Evolutionary conservation across 2,329 filamentous ascomycete species (phyloP).

Genomic region (Colletotrichum tanaceti): DNA sequence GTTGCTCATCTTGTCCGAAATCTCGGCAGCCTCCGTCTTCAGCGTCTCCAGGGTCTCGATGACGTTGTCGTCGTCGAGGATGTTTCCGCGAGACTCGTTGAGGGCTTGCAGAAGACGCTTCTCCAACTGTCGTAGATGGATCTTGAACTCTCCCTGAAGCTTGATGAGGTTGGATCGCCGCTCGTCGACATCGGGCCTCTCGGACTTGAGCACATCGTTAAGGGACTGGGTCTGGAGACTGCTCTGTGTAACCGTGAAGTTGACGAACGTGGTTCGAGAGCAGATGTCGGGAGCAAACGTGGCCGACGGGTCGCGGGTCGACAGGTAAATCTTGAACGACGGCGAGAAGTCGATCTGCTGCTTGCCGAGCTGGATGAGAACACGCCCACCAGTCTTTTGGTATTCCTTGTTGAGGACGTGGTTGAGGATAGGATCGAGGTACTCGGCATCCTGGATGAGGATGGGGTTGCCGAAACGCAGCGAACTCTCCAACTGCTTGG

Average conservation of each 20-base stretch:
- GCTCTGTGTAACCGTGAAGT: slow-evolving; percentile 99
- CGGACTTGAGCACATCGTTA: slow-evolving; percentile 96
- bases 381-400: slow-evolving; percentile 96
- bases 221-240: slow-evolving; percentile 98
- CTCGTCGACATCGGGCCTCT: slow-evolving; percentile 97
- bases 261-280: slow-evolving; percentile 98
- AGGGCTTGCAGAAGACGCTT: slow-evolving; percentile 93
- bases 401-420: slow-evolving; percentile 99
- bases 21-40: slow-evolving; percentile 97
- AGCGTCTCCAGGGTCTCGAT: slow-evolving; percentile 97
- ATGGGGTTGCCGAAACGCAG: slow-evolving; percentile 98
- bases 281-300: slow-evolving; percentile 97
- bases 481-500: slow-evolving; percentile 96
- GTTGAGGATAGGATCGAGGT: slow-evolving; percentile 96
- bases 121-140: slow-evolving; percentile 95
- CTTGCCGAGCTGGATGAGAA: slow-evolving; percentile 96
- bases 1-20: slow-evolving; percentile 94
- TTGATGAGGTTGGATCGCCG: slow-evolving; percentile 97
- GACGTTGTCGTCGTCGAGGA: slow-evolving; percentile 97
- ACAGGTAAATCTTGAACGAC: slow-evolving; percentile 93
- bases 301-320: slow-evolving; percentile 94
- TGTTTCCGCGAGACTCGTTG: slow-evolving; percentile 97
- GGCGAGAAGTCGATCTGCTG: slow-evolving; percentile 99
- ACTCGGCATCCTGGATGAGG: slow-evolving; percentile 97
- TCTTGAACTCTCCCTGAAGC: slow-evolving; percentile 97